phyloP scores from a whole-genome alignment of 2,329 filamentous ascomycete genomes.

The Pseudogymnoascus sp. region DNA sequence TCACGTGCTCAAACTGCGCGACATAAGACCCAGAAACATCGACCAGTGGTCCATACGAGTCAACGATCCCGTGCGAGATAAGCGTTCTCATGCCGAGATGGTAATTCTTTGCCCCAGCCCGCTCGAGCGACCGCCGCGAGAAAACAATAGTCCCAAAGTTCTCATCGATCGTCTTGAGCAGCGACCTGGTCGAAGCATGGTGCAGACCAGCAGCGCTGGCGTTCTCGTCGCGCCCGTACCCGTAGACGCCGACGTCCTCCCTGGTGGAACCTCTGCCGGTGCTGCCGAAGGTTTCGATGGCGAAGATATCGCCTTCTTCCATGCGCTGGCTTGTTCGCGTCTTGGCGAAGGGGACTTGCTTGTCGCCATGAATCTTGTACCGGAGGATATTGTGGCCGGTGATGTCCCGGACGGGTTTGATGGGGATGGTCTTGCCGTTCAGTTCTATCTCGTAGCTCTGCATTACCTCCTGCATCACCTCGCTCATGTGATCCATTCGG shows the following conservation, averaged over 20 bases:
- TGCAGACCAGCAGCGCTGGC: conserved; percentile 32
- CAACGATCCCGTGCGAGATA: conserved; percentile 47
- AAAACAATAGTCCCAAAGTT: conserved; percentile 56
- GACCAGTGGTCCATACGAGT: conserved; percentile 46
- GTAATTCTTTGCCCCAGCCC: conserved; percentile 52
- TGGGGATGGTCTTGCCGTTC: conserved; percentile 41
- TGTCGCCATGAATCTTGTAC: conserved; percentile 48
- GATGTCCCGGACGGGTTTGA: conserved; percentile 47
- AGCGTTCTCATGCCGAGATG: conserved; percentile 50
- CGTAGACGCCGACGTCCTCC: conserved; percentile 45
- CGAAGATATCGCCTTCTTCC: conserved; percentile 51
- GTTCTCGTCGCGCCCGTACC: conserved; percentile 38
- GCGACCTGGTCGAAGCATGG: conserved; percentile 45
- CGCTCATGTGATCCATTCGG: conserved; percentile 45
- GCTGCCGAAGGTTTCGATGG: conserved; percentile 49
- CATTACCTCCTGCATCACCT: conserved; percentile 52
- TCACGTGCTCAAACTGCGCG: conserved; percentile 53
- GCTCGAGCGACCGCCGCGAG: conserved; percentile 52
- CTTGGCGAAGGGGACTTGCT: conserved; percentile 46
- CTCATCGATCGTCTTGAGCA: conserved; percentile 50
- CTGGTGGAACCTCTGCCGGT: conserved; percentile 41
- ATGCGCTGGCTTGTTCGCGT: conserved; percentile 41
- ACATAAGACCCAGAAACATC: conserved; percentile 53
- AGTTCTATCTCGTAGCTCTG: conserved; percentile 53
- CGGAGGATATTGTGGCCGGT: conserved; percentile 46